Evolutionary conservation across 129 eudicot genomes (phyloP), one percentile per base, ranked within the genome.

Genomic region (Lactuca sativa): DNA sequence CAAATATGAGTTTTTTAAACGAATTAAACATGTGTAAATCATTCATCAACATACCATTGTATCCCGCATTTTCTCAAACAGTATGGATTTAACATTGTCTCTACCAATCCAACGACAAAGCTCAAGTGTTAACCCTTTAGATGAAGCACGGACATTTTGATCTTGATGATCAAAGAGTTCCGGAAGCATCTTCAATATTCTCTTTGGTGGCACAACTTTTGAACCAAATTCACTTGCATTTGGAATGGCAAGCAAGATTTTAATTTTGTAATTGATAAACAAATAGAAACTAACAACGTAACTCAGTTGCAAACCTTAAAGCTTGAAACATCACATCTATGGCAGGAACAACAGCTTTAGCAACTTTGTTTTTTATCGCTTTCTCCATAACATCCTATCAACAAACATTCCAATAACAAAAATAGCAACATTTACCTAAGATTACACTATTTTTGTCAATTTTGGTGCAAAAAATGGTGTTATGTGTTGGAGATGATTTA

Each of bases 21-120:
- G 25, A 36, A 18, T 32, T 48, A n/a, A 12, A 32, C 54, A 62
- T 4, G 52, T 47, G 21, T 8, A 13, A 53, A 57, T 18, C 9
- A 21, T 17, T 17, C 4, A 62, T 14, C 53, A 48, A 4, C 77
- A 80, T 83, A 90, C 97, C 97, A 90, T 90, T 18, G 95, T 90
- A 77, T 90, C 97, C 37, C 95, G 78, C 97, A 90, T 90, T 71
- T 91, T 87, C 78, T 88, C 96, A 67, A 88, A 86, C 72, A 88
- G 70, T 54, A 85, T 83, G 18, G 92, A 91, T 59, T 88, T 88
- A 64, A 91, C 95, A 15, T 92, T 86, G 15, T 91, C 92, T 62
- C 85, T 91, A 36, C 97, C 92, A 73, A 91, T 88, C 97, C 90
- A 91, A 67, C 90, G 96, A 69, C 97, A 91, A 67, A 91, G 92